These are phyloP conservation scores for Chaetothyriales sp. DNA, from an alignment of 2,329 filamentous ascomycete genomes.

Conservation along the genomic window DNA sequence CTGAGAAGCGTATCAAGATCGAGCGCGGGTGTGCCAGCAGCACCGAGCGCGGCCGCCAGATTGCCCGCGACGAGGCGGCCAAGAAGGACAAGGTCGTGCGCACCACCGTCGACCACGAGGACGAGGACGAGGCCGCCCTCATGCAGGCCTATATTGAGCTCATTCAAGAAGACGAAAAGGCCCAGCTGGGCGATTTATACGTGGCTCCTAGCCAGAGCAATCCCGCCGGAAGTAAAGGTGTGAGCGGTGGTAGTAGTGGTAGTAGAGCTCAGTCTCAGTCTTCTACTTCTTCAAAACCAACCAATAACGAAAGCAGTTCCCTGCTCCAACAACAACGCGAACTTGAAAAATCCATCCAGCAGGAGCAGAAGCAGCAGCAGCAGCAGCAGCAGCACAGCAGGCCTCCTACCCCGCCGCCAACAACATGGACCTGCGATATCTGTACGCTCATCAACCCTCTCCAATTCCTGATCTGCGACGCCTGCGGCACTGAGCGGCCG, in stretches of 20 bases:
- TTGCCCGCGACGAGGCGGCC: slow-evolving; percentile 43
- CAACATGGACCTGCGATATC: slow-evolving; percentile 42
- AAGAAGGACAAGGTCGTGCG: slow-evolving; percentile 59
- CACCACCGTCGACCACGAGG: slow-evolving; percentile 74
- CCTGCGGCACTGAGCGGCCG: slow-evolving; percentile 42
- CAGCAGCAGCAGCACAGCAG: background rate
- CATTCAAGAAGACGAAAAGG: slow-evolving; percentile 60
- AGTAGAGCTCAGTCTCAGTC: slow-evolving; percentile 10
- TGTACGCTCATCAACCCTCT: slow-evolving; percentile 49
- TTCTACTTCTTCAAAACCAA: slow-evolving; percentile 4
- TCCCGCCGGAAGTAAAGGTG: slow-evolving; percentile 29
- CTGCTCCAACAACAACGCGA: slow-evolving; percentile 1
- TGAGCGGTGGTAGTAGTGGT: slow-evolving; percentile 23
- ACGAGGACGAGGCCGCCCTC: slow-evolving; percentile 76
- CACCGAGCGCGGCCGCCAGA: slow-evolving; percentile 49
- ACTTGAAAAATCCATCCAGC: background rate
- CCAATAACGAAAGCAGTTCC: slow-evolving; percentile 4
- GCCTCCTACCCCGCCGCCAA: background rate
- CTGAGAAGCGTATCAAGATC: slow-evolving; percentile 50
- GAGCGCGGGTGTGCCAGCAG: slow-evolving; percentile 63
- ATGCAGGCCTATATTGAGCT: slow-evolving; percentile 74
- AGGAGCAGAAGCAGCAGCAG: background rate
- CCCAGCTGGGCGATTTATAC: slow-evolving; percentile 43
- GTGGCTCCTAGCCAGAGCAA: slow-evolving; percentile 38
- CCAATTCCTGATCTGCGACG: slow-evolving; percentile 46